phyloP scores from a whole-genome alignment of 805 yeast genomes.

The Sugiyamaella smithiae region DNA sequence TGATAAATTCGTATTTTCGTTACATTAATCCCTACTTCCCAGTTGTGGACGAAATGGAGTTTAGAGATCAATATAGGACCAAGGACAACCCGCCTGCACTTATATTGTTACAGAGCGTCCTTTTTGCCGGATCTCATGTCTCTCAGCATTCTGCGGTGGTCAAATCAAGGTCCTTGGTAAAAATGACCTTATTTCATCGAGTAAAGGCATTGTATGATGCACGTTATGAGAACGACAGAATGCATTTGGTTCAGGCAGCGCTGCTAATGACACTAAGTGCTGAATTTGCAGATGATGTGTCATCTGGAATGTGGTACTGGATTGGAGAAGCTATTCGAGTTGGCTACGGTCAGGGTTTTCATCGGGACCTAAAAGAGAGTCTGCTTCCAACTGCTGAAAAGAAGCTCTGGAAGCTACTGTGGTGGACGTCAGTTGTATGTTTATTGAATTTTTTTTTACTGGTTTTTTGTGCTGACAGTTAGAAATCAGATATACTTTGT shows the following conservation, averaged over 20 bases:
- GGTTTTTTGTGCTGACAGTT: no score
- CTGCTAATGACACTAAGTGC: background rate
- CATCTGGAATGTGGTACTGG: background rate
- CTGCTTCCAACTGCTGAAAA: background rate
- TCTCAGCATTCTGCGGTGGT: background rate
- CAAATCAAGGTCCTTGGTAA: background rate
- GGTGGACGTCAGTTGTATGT: background rate
- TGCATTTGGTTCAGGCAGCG: background rate
- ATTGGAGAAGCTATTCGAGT: background rate
- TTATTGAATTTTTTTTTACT: no score
- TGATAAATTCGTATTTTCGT: background rate
- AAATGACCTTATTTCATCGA: background rate
- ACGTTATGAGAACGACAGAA: background rate
- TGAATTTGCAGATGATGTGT: background rate
- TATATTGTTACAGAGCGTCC: background rate
- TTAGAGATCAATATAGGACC: background rate
- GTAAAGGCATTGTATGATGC: background rate
- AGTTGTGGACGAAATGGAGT: background rate
- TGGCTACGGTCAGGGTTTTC: background rate
- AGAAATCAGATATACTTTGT: background rate
- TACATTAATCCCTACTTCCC: background rate
- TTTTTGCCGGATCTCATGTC: background rate
- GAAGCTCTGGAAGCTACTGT: background rate
- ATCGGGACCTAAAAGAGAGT: background rate
- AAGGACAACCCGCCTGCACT: background rate